phyloP scores from a whole-genome alignment of 352 stramenopile genomes.

The Phytophthora constricta region DNA sequence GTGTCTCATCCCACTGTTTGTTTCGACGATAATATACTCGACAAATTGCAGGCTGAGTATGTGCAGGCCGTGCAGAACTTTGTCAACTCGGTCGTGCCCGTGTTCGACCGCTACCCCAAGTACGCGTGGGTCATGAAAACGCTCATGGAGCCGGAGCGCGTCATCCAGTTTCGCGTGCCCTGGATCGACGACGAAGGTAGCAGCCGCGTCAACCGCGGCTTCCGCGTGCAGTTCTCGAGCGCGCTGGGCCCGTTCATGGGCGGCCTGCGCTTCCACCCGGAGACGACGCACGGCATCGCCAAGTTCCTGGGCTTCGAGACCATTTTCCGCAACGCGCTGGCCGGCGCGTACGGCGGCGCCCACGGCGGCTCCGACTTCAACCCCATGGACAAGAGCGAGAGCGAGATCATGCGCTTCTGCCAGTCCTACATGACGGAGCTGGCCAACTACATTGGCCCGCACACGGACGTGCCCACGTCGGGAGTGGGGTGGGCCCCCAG shows the following conservation, averaged over 20 bases:
- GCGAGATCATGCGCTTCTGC: constrained; percentile 98
- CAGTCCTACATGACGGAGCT: constrained; percentile 99
- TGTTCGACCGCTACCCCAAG: constrained; percentile 90
- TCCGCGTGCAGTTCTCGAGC: constrained; percentile 97
- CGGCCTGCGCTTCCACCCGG: constrained; percentile 94
- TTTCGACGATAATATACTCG: no score
- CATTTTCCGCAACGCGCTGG: constrained; percentile 96
- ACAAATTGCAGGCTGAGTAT: constrained; percentile 48
- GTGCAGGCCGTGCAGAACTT: constrained; percentile 81
- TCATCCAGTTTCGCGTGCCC: constrained; percentile 95
- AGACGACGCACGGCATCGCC: constrained; percentile 89
- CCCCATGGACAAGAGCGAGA: constrained; percentile 96
- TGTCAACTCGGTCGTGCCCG: constrained; percentile 82
- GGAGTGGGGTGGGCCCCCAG: constrained; percentile 94
- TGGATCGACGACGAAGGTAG: constrained; percentile 98
- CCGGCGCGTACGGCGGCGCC: constrained; percentile 73
- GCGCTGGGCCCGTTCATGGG: constrained; percentile 94
- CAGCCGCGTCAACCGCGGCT: constrained; percentile 96
- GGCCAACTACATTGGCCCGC: constrained; percentile 97
- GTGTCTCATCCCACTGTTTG: no score
- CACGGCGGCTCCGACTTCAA: constrained; percentile 97
- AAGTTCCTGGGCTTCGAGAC: constrained; percentile 95
- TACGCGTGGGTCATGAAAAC: constrained; percentile 93
- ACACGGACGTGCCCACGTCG: constrained; percentile 95
- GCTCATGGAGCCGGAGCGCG: constrained; percentile 96